These are phyloP conservation scores for Lepraria neglecta DNA, from an alignment of 495 filamentous ascomycete species.

Conservation along the genomic window DNA sequence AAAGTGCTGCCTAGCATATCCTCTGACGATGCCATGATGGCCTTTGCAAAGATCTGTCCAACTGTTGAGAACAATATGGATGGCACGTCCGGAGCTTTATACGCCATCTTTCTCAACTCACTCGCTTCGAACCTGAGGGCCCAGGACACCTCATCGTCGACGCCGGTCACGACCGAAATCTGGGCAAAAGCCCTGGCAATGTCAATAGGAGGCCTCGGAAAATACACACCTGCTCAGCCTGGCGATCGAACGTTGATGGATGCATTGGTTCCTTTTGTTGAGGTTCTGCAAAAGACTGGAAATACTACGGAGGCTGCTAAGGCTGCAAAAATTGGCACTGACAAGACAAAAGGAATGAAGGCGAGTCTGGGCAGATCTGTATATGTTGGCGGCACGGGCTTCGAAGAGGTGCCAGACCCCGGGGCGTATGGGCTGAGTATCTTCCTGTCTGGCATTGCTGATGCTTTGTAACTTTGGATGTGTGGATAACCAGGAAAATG, in stretches of 20 bases:
- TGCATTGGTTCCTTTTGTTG: slow-evolving; percentile 80
- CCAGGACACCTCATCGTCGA: slow-evolving; percentile 42
- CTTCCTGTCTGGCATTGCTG: slow-evolving; percentile 73
- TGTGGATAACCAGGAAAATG: slow-evolving; percentile 17
- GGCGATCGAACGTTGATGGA: slow-evolving; percentile 91
- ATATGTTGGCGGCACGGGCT: slow-evolving; percentile 82
- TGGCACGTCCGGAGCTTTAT: slow-evolving; percentile 90
- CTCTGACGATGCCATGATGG: slow-evolving; percentile 61
- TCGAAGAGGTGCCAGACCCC: slow-evolving; percentile 76
- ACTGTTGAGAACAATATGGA: slow-evolving; percentile 91
- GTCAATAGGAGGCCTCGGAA: slow-evolving; percentile 62
- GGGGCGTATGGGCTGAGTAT: slow-evolving; percentile 78
- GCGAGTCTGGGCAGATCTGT: slow-evolving; percentile 82
- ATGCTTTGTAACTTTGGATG: slow-evolving; percentile 36
- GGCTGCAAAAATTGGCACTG: slow-evolving; percentile 68
- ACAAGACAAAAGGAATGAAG: slow-evolving; percentile 83
- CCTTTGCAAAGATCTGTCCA: slow-evolving; percentile 68
- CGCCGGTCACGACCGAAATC: slow-evolving; percentile 46
- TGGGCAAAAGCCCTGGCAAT: slow-evolving; percentile 72
- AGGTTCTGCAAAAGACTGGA: slow-evolving; percentile 54
- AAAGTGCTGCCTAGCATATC: slow-evolving; percentile 54
- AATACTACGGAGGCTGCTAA: slow-evolving; percentile 65
- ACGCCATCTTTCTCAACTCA: slow-evolving; percentile 92
- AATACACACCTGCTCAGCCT: slow-evolving; percentile 82
- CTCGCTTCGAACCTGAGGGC: slow-evolving; percentile 68